These are phyloP conservation scores for Yamadazyma friedrichii DNA, from an alignment of 1,139 yeast species.

Conservation along the genomic window DNA sequence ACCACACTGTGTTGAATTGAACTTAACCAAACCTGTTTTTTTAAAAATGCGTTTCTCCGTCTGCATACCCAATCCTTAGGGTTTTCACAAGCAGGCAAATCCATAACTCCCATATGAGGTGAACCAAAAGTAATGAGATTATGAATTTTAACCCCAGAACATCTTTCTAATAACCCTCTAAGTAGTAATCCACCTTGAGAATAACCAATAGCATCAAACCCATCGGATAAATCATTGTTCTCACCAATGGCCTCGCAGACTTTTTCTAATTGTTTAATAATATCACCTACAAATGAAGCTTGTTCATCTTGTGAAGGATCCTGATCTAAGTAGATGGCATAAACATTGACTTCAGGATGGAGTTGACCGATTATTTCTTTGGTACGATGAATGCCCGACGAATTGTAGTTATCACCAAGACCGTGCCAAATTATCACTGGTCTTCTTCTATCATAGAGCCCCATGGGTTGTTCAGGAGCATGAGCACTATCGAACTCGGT, in stretches of 20 bases:
- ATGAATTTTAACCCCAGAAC: slow-evolving; percentile 47
- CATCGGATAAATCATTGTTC: slow-evolving; percentile 43
- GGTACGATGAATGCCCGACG: slow-evolving; percentile 55
- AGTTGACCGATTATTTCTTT: slow-evolving; percentile 38
- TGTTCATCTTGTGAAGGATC: slow-evolving; percentile 54
- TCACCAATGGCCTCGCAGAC: slow-evolving; percentile 43
- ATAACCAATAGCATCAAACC: slow-evolving; percentile 76
- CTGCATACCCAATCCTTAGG: slow-evolving; percentile 61
- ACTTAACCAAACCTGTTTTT: slow-evolving; percentile 59
- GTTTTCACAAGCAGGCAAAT: slow-evolving; percentile 59
- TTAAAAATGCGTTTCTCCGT: slow-evolving; percentile 52
- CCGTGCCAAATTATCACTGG: slow-evolving; percentile 87
- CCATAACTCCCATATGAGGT: slow-evolving; percentile 78
- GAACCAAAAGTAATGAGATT: slow-evolving; percentile 74
- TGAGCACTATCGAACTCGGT: no score
- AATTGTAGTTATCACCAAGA: slow-evolving; percentile 71
- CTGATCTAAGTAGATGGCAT: slow-evolving; percentile 51
- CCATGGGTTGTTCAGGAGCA: slow-evolving; percentile 1
- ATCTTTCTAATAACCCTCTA: slow-evolving; percentile 61
- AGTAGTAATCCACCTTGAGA: slow-evolving; percentile 82
- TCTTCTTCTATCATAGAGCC: slow-evolving; percentile 12
- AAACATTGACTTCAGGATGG: slow-evolving; percentile 52
- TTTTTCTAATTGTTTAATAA: slow-evolving; percentile 36
- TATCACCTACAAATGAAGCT: slow-evolving; percentile 58
- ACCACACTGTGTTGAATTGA: slow-evolving; percentile 57